Conservation (phyloP, 139 green algal genomes). For the Chlamydomonas sp. region DNA sequence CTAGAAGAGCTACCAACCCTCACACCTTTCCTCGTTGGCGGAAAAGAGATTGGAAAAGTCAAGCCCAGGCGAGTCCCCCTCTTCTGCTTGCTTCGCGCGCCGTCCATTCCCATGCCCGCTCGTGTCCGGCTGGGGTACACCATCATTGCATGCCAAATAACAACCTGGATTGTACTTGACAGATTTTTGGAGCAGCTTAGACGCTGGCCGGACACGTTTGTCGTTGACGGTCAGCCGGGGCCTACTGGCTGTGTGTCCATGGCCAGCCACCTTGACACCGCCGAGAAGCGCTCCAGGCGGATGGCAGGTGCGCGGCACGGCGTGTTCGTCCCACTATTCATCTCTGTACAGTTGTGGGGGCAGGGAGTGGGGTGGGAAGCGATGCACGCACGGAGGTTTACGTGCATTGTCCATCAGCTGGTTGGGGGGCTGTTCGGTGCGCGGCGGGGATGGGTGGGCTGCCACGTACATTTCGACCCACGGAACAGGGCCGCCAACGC, state of each 20-base stretch:
- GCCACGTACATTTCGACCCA: no score
- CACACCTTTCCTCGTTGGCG: conserved; percentile 56
- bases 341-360: background rate
- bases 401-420: background rate
- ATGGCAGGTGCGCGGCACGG: conserved; percentile 44
- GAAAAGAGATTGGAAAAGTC: conserved; percentile 61
- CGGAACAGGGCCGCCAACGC: no score
- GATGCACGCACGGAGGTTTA: no score
- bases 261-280: conserved; percentile 18
- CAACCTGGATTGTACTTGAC: background rate
- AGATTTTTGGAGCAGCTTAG: conserved; percentile 65
- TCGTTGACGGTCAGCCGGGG: background rate
- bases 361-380: no score
- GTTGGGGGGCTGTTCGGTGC: background rate
- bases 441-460: background rate
- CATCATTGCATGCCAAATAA: background rate
- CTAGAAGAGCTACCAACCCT: conserved; percentile 51
- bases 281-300: conserved; percentile 59
- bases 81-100: background rate
- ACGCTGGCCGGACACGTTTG: conserved; percentile 56
- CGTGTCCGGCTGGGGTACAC: background rate
- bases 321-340: background rate
- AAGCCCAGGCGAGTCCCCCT: conserved; percentile 43
- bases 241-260: conserved; percentile 27
- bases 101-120: background rate